Percentiles rank a stretch among this genome's conserved stretches.
Conservation (phyloP, 331 rosid species). For the Malus hybrid region DNA sequence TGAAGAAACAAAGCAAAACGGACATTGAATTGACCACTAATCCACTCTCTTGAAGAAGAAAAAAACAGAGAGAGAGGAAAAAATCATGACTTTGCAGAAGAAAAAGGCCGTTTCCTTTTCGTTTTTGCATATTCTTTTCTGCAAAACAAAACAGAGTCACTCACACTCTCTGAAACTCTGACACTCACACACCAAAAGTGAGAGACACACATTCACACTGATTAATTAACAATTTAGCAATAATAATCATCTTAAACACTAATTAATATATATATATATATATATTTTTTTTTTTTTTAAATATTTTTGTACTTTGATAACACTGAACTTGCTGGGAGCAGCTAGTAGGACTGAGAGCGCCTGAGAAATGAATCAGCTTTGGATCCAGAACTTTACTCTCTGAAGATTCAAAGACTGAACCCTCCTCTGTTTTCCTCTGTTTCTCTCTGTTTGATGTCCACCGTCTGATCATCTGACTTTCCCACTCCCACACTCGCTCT, state of each 20-base stretch:
- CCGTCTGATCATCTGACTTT: constrained; percentile 34
- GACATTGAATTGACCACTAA: constrained; percentile 12
- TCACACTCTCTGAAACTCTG: constrained; percentile 1
- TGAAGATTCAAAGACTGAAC: not conserved
- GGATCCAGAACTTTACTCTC: constrained; percentile 13
- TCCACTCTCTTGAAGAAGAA: not conserved
- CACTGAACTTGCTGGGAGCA: not conserved
- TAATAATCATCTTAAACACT: not conserved
- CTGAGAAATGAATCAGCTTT: not conserved
- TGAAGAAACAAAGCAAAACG: not conserved
- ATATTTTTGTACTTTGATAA: not conserved
- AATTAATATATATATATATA: not conserved
- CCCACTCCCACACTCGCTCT: not conserved
- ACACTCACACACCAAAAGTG: constrained; percentile 17
- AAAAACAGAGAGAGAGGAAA: constrained; percentile 17
- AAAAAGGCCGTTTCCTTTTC: constrained; percentile 19
- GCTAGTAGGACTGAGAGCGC: not conserved
- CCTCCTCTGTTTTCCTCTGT: not conserved
- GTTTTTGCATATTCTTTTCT: not conserved
- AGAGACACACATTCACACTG: constrained; percentile 9
- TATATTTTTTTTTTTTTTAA: not conserved
- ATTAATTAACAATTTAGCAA: not conserved
- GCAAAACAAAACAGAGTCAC: not conserved
- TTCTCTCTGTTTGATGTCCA: constrained; percentile 17
- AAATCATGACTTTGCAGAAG: constrained; percentile 23